Evolutionary conservation across 345 rosid genomes (phyloP).

Genomic region (Citrus reticulata): DNA sequence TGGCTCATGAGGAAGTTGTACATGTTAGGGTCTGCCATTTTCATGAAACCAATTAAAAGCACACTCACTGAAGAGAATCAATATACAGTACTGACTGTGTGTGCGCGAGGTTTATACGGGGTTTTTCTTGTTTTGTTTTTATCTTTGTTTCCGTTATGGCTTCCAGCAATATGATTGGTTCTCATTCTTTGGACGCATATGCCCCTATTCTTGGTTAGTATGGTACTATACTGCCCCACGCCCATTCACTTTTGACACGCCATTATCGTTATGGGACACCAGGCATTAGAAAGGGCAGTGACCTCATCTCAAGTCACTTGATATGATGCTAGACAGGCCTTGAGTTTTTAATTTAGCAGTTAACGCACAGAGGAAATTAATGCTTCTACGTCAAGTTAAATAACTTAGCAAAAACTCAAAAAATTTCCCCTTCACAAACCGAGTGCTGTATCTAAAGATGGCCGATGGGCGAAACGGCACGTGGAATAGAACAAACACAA

Average conservation of each 20-base stretch:
- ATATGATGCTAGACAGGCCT: not conserved
- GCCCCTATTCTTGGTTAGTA: not conserved
- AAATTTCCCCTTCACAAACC: not conserved
- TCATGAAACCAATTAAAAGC: not conserved
- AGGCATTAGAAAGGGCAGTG: not conserved
- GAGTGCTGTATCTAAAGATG: not conserved
- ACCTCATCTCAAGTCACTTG: not conserved
- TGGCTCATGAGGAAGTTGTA: slow-evolving; percentile 38
- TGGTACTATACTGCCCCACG: no score
- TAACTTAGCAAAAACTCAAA: not conserved
- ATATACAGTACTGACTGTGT: not conserved
- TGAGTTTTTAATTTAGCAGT: not conserved
- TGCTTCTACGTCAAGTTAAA: not conserved
- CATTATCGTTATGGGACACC: no score
- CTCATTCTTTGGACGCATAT: not conserved
- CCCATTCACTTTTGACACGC: no score
- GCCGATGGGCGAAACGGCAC: no score
- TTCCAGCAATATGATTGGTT: slow-evolving; percentile 10
- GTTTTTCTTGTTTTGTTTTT: slow-evolving; percentile 16
- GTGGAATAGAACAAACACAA: no score
- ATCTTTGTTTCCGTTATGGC: not conserved
- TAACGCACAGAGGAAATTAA: not conserved
- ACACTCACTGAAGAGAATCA: not conserved
- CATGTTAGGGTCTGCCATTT: slow-evolving; percentile 41
- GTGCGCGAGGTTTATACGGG: slow-evolving; percentile 10